Conservation (phyloP, 331 rosid genomes). For the Quercus phellos region DNA sequence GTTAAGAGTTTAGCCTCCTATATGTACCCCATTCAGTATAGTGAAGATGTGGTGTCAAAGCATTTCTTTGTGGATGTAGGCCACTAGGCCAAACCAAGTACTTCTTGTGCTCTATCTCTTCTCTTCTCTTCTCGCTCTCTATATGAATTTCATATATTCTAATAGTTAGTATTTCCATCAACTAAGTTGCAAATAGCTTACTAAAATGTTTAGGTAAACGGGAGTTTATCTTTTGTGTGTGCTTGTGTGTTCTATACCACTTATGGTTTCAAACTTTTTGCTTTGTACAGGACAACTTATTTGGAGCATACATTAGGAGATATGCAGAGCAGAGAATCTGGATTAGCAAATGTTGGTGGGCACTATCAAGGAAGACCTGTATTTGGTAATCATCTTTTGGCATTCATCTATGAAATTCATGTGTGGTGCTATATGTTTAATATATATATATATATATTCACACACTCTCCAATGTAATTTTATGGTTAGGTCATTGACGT, state of each 20-base stretch:
- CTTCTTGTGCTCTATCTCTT: too few species aligned
- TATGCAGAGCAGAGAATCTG: slow-evolving; percentile 36
- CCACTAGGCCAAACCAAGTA: neutral
- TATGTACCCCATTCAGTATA: too few species aligned
- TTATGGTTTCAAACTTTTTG: slow-evolving; percentile 10
- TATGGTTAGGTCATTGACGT: neutral
- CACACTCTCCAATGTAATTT: neutral
- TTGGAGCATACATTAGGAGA: slow-evolving; percentile 53
- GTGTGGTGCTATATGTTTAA: neutral
- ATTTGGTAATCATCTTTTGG: slow-evolving; percentile 32
- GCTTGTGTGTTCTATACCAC: neutral
- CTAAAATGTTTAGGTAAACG: neutral
- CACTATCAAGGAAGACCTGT: neutral
- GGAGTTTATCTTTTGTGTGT: neutral
- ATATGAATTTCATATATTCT: too few species aligned
- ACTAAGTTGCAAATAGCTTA: neutral
- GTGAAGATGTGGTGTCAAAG: too few species aligned
- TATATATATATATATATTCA: too few species aligned
- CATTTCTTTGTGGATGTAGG: too few species aligned
- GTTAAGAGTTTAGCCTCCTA: too few species aligned
- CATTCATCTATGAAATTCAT: neutral
- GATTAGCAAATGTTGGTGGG: slow-evolving; percentile 17
- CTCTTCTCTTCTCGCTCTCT: neutral
- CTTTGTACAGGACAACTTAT: slow-evolving; percentile 46
- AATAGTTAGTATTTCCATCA: neutral